Conservation (phyloP, 768 basidiomycete species). For the Phylloporus sp. region DNA sequence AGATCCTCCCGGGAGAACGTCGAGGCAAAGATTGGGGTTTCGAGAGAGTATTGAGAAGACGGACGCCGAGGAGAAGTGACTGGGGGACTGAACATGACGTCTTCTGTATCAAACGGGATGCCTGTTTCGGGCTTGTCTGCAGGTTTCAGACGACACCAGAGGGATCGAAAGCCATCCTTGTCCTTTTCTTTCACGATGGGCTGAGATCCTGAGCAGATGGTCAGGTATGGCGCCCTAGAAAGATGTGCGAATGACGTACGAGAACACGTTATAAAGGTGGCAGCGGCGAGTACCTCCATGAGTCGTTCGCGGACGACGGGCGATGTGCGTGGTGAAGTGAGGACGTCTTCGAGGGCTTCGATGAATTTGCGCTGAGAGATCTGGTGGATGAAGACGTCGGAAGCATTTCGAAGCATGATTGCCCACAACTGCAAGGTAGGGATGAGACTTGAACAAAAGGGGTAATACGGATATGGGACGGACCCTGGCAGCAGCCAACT, state of each 20-base stretch:
- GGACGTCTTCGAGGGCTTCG: conserved; percentile 71
- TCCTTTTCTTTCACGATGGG: conserved; percentile 27
- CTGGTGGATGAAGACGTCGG: conserved; percentile 64
- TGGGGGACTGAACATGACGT: conserved; percentile 75
- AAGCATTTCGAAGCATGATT: conserved; percentile 81
- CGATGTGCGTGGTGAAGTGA: conserved; percentile 55
- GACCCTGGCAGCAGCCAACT: conserved; percentile 72
- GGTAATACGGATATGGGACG: conserved; percentile 22
- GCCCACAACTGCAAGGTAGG: conserved; percentile 64
- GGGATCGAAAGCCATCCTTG: conserved; percentile 55
- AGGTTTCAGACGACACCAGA: conserved; percentile 81
- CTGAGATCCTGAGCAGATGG: conserved; percentile 15
- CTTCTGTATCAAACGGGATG: conserved; percentile 71
- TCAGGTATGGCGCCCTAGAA: background rate
- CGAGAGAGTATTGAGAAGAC: conserved; percentile 25
- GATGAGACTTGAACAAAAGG: conserved; percentile 1
- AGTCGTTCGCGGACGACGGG: conserved; percentile 80
- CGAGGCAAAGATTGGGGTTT: conserved; percentile 37
- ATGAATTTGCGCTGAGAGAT: conserved; percentile 73
- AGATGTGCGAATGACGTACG: conserved; percentile 12
- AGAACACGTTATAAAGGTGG: conserved; percentile 48
- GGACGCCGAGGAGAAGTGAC: conserved; percentile 33
- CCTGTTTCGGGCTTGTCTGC: conserved; percentile 81
- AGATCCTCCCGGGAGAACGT: conserved; percentile 27
- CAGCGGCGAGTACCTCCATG: conserved; percentile 76